Percentiles rank a stretch among this genome's conserved stretches.
These are phyloP conservation scores for Tricholoma flavovirens DNA, from an alignment of 768 basidiomycete genomes.

Conservation along the genomic window DNA sequence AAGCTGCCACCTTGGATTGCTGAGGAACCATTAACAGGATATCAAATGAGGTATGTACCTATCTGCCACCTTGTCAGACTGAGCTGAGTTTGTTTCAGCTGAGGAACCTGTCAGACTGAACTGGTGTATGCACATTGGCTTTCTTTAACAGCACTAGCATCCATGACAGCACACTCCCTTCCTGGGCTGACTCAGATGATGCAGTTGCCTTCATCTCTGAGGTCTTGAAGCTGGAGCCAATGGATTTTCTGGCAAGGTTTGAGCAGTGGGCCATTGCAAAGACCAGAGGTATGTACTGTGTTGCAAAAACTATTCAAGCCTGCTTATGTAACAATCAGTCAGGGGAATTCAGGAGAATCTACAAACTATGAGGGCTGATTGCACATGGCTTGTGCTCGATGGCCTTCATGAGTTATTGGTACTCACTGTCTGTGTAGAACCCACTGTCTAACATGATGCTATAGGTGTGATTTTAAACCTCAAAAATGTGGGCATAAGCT, in stretches of 20 bases:
- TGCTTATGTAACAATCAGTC: background rate
- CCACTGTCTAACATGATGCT: background rate
- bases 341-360: background rate
- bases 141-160: background rate
- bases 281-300: background rate
- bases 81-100: no score
- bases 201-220: background rate
- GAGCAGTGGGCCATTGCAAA: background rate
- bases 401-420: background rate
- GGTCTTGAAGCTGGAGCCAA: conserved; percentile 1
- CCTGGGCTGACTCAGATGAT: no score
- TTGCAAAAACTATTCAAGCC: background rate
- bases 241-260: background rate
- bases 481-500: background rate
- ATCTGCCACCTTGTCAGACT: no score
- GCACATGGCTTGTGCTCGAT: background rate
- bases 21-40: background rate
- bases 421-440: background rate
- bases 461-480: background rate
- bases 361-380: background rate
- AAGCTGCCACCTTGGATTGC: background rate
- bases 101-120: background rate
- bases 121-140: background rate
- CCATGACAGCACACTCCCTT: background rate
- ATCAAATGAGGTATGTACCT: no score